Base-by-base conservation (phyloP, 805 yeast species). In the Saturnispora ahearnii region DNA sequence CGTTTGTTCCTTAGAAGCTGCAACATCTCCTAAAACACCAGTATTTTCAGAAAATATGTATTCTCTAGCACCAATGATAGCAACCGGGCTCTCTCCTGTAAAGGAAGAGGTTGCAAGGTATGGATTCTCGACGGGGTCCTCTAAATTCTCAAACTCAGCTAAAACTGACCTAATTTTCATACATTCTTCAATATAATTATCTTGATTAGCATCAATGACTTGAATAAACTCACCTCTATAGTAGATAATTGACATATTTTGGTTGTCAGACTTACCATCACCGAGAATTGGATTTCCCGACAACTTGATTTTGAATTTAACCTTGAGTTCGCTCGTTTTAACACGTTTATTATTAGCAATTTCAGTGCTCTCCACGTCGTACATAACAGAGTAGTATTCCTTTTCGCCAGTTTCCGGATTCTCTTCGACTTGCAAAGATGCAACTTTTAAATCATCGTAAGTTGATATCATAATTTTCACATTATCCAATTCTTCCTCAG, bases 1-100 rank as follows among this genome's bases (percentile, higher is more conserved):
- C 1, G 98, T 90, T 67, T 91, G 96, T 63, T 90, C 98, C 66
- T 90, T 90, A 8, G 96, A 96, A 21, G 98, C 98, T 22, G 97
- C 97, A 57, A 90, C 87, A 67, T 90, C 97, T 44, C 97, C 98
- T 40, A 90, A 71, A 11, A 90, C 84, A 51, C 98, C 98, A 52
- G 87, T 81, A 61, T 86, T 86, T 66, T 90, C 97, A 2, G 96
- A 85, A 69, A 91, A 91, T 30, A 91, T 89, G 63, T 88, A 89
- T 63, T 91, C 98, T 59, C 98, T 78, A 1, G 97, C 96, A 41
- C 98, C 97, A 41, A 91, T 76, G 59, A 91, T 89, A 0, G 97
- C 98, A 15, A 91, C 95, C 1, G 93, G 90, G 30, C 56, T 57
- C 4, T 59, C 62, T 2, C 67, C 63, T 3, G 64, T 62, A 53